Base-by-base conservation (phyloP, 73 alveolate species). In the Diophrys appendiculata region DNA sequence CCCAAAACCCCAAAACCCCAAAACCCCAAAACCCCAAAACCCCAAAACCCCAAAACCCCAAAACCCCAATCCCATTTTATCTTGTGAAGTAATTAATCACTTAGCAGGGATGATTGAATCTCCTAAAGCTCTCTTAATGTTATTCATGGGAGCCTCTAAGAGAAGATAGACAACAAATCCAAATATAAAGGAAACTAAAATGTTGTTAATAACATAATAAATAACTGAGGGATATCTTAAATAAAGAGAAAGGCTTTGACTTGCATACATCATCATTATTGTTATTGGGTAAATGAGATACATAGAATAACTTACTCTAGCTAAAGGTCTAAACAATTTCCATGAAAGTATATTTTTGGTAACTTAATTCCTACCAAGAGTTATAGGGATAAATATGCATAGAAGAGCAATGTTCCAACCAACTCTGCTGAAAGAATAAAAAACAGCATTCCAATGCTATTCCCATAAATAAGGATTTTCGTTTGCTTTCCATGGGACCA, bases 231-330 rank as follows among this genome's bases (percentile, higher is more conserved):
- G 53, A 72, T 33, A 76, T 11, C 53, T n/a, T 30, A 76, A 56
- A 33, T 32, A 33, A 1, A 76, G 2, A 32, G 85, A 32, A 2
- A 22, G 54, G 26, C 25, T 14, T 28, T 30, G n/a, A 2, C 72
- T 25, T 1, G 76, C 25, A n/a, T 32, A 64, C 33, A 33, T 53
- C 29, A 31, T 29, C 56, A 60, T 29, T 28, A 64, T 33, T 0
- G 60, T 77, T 13, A 76, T 76, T 28, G 85, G 85, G 52, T 53
- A 76, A 0, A 76, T 65, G 27, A 76, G 52, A 64, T 76, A 76
- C 0, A 73, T 77, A 29, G 64, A 28, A 43, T 52, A 76, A 27
- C 76, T 64, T 2, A 64, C 70, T 71, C 76, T 56, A 1, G 78
- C 28, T 24, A 76, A 34, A 1, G 85, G 85, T 22, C 76, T 26